Evolutionary conservation across 306 rosid genomes (phyloP).

Genomic region (Hylodesmum podocarpum): DNA sequence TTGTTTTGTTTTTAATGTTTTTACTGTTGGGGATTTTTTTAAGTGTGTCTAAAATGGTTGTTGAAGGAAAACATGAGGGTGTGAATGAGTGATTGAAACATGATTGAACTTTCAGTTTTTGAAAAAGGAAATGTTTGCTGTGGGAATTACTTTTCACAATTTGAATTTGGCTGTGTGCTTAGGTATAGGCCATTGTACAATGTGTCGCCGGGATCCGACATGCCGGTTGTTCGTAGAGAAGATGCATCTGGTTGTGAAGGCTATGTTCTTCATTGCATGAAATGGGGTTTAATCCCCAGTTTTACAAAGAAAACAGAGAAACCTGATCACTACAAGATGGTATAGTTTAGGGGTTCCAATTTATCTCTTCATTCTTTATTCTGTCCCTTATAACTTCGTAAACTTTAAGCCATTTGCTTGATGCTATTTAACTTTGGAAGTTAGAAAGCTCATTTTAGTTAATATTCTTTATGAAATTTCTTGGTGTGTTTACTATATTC

Average conservation of each 20-base stretch:
- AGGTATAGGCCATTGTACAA: slow-evolving; percentile 79
- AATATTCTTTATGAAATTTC: not conserved
- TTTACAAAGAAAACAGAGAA: slow-evolving; percentile 83
- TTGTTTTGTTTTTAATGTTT: not conserved
- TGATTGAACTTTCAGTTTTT: not conserved
- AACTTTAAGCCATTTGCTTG: not conserved
- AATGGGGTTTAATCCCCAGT: slow-evolving; percentile 91
- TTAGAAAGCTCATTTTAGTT: not conserved
- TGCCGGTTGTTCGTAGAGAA: slow-evolving; percentile 77
- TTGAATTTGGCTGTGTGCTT: slow-evolving; percentile 1
- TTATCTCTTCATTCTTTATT: not conserved
- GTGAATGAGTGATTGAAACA: not conserved
- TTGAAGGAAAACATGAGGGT: not conserved
- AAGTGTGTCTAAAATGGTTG: not conserved
- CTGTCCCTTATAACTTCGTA: too few species aligned
- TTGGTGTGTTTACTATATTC: slow-evolving; percentile 2
- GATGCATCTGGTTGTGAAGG: slow-evolving; percentile 57
- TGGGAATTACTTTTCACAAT: not conserved
- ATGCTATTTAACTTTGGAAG: not conserved
- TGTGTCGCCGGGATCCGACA: slow-evolving; percentile 67
- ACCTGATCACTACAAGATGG: slow-evolving; percentile 84
- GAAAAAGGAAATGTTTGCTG: not conserved
- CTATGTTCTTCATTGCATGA: slow-evolving; percentile 72
- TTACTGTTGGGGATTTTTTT: not conserved
- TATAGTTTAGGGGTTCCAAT: slow-evolving; percentile 21